Percentiles rank a stretch among this genome's conserved stretches.
Conservation (phyloP, 257 asterid species). For the Penstemon davidsonii region DNA sequence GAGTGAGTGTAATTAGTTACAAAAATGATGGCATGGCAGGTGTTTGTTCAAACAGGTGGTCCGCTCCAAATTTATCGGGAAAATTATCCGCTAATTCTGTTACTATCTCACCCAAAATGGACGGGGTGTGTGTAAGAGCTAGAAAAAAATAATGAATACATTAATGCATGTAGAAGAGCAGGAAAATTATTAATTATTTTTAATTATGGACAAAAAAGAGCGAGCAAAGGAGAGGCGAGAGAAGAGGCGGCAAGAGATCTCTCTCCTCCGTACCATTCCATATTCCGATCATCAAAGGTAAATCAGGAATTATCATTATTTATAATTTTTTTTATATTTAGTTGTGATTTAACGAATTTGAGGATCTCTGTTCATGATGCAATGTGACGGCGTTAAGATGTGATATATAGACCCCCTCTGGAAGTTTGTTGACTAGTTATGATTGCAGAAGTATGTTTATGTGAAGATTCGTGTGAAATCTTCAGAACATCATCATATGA, state of each 20-base stretch:
- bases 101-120: background rate
- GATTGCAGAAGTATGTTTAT: too few relatives aligned
- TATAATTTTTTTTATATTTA: too few relatives aligned
- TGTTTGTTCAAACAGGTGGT: too few relatives aligned
- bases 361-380: too few relatives aligned
- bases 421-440: too few relatives aligned
- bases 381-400: too few relatives aligned
- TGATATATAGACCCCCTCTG: too few relatives aligned
- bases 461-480: too few relatives aligned
- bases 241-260: constrained; percentile 90
- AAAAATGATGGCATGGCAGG: too few relatives aligned
- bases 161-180: background rate
- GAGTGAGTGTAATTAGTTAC: too few relatives aligned
- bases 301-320: background rate
- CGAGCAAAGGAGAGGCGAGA: constrained; percentile 78
- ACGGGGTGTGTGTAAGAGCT: background rate
- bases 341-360: too few relatives aligned
- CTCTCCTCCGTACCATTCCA: constrained; percentile 92
- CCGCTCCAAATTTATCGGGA: constrained; percentile 15
- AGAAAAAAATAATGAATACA: background rate
- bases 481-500: too few relatives aligned
- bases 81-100: constrained; percentile 23
- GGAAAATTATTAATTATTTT: background rate
- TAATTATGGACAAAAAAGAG: constrained; percentile 68
- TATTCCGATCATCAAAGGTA: constrained; percentile 93